Conservation (phyloP, 176 grass and related monocot genomes). For the Zoysia japonica region DNA sequence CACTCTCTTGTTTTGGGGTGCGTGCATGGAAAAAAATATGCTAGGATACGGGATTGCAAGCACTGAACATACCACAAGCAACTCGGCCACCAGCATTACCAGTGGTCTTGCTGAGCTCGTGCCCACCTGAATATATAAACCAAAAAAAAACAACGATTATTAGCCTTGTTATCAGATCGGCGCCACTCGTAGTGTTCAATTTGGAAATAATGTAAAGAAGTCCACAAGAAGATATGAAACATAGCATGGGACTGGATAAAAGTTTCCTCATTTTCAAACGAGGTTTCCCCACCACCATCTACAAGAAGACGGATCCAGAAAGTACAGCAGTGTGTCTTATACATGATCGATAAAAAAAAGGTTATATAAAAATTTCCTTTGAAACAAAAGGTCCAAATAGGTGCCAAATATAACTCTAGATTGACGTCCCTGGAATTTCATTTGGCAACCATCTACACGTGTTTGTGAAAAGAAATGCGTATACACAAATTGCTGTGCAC, state of each 20-base stretch:
- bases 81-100: slow-evolving; percentile 82
- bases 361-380: not conserved
- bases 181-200: not conserved
- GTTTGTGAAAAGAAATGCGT: not conserved
- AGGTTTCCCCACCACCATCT: too few species aligned
- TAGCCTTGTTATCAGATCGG: not conserved
- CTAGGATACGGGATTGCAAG: not conserved
- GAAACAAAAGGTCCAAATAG: not conserved
- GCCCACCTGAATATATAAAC: slow-evolving; percentile 56
- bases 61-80: slow-evolving; percentile 60
- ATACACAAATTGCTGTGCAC: not conserved
- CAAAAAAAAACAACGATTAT: not conserved
- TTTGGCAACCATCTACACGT: too few species aligned
- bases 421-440: not conserved
- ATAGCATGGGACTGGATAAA: not conserved
- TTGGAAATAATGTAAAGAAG: not conserved
- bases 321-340: too few species aligned
- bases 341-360: too few species aligned
- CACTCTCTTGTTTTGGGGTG: not conserved
- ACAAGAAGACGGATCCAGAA: too few species aligned
- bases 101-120: slow-evolving; percentile 77
- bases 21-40: not conserved
- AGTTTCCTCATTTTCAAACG: not conserved
- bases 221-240: not conserved
- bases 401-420: not conserved